Evolutionary conservation across 1,284 basidiomycete genomes (phyloP).

Genomic region (Anthracocystis setariae): DNA sequence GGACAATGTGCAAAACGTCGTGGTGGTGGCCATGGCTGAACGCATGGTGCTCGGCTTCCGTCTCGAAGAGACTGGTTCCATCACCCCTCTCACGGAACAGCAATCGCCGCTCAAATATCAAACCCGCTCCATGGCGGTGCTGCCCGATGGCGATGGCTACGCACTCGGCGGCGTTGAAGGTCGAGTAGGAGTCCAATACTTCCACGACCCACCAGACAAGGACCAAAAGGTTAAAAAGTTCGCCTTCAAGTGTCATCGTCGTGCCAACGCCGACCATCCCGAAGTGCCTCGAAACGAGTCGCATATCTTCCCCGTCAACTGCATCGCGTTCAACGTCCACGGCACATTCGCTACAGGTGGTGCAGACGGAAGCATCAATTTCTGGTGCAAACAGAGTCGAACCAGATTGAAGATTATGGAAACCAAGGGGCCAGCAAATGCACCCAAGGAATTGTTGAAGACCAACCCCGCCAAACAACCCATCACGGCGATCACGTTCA

Average conservation of each 20-base stretch:
- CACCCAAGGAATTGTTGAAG: conserved; percentile 60
- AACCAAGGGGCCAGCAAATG: conserved; percentile 56
- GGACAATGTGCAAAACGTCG: conserved; percentile 83
- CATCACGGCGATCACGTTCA: conserved; percentile 63
- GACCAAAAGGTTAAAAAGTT: conserved; percentile 75
- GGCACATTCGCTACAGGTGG: conserved; percentile 95
- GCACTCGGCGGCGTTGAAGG: conserved; percentile 95
- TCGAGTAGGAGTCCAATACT: conserved; percentile 93
- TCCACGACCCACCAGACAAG: conserved; percentile 59
- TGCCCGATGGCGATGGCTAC: conserved; percentile 63
- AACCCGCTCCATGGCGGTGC: conserved; percentile 73
- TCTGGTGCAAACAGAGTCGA: conserved; percentile 85
- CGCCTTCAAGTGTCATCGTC: conserved; percentile 94
- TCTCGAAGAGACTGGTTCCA: conserved; percentile 73
- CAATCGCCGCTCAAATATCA: conserved; percentile 79
- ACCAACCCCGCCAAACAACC: conserved; percentile 61
- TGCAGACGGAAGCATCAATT: conserved; percentile 69
- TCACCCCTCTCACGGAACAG: conserved; percentile 51
- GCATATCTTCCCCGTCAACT: conserved; percentile 89
- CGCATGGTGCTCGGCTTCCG: conserved; percentile 89
- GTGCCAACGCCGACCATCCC: conserved; percentile 75
- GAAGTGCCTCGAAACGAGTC: conserved; percentile 57
- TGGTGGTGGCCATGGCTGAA: conserved; percentile 91
- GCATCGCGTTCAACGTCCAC: conserved; percentile 88
- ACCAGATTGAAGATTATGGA: conserved; percentile 79